These are phyloP conservation scores for Phlebiopsis flavidoalba DNA, from an alignment of 768 basidiomycete genomes.

Conservation along the genomic window DNA sequence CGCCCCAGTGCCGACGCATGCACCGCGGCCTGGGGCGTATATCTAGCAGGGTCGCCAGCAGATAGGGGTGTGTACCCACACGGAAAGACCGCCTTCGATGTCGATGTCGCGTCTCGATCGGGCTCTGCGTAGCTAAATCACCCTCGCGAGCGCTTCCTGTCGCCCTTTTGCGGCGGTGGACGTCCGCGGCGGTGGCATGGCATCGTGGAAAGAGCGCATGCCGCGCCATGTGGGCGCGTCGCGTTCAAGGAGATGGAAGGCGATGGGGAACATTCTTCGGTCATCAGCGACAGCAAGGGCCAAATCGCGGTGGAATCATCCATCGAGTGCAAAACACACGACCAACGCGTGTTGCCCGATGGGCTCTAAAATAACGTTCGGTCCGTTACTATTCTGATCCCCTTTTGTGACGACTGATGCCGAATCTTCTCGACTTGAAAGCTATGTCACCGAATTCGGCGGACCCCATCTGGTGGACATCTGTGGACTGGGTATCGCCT, in stretches of 20 bases:
- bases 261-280: conserved; percentile 26
- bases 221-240: conserved; percentile 27
- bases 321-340: conserved; percentile 31
- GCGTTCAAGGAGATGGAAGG: conserved; percentile 24
- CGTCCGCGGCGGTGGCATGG: neutral
- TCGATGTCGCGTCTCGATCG: too few relatives aligned
- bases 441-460: conserved; percentile 32
- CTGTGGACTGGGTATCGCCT: conserved; percentile 40
- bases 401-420: neutral
- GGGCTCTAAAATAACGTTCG: conserved; percentile 32
- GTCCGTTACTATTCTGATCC: neutral
- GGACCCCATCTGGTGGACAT: conserved; percentile 35
- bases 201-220: conserved; percentile 31
- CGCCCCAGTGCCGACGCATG: too few relatives aligned
- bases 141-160: neutral
- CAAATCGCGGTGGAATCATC: conserved; percentile 18
- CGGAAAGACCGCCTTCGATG: too few relatives aligned
- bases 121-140: too few relatives aligned
- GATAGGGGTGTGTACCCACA: too few relatives aligned
- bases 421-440: conserved; percentile 2
- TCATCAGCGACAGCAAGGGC: conserved; percentile 24
- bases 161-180: neutral
- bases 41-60: too few relatives aligned
- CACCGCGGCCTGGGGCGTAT: too few relatives aligned
- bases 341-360: conserved; percentile 31